These are phyloP conservation scores for Roridomyces roridus DNA, from an alignment of 768 basidiomycete genomes.

Conservation along the genomic window DNA sequence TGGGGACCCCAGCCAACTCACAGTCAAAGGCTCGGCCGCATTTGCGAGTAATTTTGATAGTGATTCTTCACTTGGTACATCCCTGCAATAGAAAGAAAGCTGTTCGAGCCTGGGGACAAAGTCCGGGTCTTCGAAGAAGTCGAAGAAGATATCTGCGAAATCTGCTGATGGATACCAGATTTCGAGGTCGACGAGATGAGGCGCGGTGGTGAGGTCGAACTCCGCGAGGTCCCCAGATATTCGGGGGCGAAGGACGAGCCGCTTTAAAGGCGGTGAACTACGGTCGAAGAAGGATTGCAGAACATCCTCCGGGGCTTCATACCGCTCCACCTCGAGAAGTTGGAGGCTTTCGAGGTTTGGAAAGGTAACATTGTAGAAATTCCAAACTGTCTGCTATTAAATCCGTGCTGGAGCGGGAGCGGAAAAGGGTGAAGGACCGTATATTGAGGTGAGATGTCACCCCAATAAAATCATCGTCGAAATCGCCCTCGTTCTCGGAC, in stretches of 20 bases:
- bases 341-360: too few species aligned
- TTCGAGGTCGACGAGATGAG: slow-evolving; percentile 1
- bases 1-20: not conserved
- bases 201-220: too few species aligned
- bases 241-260: too few species aligned
- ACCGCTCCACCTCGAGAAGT: too few species aligned
- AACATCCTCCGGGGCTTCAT: too few species aligned
- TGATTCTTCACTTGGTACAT: not conserved
- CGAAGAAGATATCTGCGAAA: not conserved
- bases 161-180: not conserved
- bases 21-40: not conserved
- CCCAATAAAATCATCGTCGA: not conserved
- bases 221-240: too few species aligned
- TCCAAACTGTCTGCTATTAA: not conserved
- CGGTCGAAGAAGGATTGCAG: too few species aligned
- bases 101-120: not conserved
- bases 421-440: not conserved
- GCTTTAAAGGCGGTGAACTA: too few species aligned
- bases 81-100: not conserved
- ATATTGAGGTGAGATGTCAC: not conserved
- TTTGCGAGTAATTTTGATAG: not conserved
- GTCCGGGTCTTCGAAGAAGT: not conserved
- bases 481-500: not conserved
- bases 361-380: not conserved
- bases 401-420: not conserved